Evolutionary conservation across 805 yeast species (phyloP).

Genomic region (Kuraishia molischiana): DNA sequence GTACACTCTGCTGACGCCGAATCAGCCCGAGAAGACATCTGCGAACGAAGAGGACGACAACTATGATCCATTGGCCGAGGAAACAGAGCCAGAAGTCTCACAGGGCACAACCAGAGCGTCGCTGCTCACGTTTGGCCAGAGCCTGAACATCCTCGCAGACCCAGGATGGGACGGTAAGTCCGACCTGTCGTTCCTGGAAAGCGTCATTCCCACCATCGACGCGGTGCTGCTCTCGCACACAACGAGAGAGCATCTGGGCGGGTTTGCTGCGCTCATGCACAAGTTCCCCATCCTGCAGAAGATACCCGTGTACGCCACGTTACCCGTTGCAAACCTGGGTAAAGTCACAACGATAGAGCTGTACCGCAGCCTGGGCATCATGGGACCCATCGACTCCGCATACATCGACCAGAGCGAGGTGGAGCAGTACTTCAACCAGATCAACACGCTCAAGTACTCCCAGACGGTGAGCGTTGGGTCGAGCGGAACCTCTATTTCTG

Average conservation of each 20-base stretch:
- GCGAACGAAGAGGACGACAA: slow-evolving; percentile 1
- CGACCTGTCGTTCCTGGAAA: slow-evolving; percentile 30
- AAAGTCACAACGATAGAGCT: slow-evolving; percentile 77
- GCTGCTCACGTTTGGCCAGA: slow-evolving; percentile 44
- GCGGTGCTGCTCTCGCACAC: slow-evolving; percentile 81
- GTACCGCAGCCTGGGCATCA: slow-evolving; percentile 60
- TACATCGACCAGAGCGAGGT: slow-evolving; percentile 60
- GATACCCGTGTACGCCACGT: slow-evolving; percentile 75
- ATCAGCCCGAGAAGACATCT: no score
- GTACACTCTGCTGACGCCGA: slow-evolving; percentile 15
- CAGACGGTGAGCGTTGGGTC: slow-evolving; percentile 64
- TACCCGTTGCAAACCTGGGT: slow-evolving; percentile 86
- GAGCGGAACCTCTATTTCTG: slow-evolving; percentile 59
- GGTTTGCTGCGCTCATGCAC: slow-evolving; percentile 56
- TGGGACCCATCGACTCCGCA: slow-evolving; percentile 60
- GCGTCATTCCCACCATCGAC: slow-evolving; percentile 41
- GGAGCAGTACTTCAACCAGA: slow-evolving; percentile 69
- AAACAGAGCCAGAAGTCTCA: not conserved
- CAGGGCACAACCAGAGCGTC: slow-evolving; percentile 25
- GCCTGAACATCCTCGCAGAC: slow-evolving; percentile 50
- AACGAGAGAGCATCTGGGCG: slow-evolving; percentile 70
- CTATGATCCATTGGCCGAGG: slow-evolving; percentile 3
- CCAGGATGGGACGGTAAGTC: slow-evolving; percentile 64
- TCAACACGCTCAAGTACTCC: slow-evolving; percentile 63
- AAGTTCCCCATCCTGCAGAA: slow-evolving; percentile 49